Evolutionary conservation across 768 basidiomycete genomes (phyloP).

Genomic region (Udeniomyces megalosporus): DNA sequence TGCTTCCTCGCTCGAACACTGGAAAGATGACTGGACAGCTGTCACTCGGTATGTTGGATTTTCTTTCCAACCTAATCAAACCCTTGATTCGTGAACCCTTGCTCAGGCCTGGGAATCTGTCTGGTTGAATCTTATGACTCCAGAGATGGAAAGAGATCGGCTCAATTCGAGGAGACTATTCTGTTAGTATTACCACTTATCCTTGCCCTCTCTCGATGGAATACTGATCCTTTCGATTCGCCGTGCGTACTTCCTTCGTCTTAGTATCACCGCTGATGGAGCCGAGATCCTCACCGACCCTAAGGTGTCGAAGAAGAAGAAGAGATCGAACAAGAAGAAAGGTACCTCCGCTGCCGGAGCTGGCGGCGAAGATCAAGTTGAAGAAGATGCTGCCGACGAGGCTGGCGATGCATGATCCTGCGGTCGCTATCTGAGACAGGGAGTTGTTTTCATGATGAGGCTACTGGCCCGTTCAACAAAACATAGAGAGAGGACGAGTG

Average conservation of each 20-base stretch:
- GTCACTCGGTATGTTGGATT: constrained; percentile 39
- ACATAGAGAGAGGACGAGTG: no score
- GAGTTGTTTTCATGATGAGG: no score
- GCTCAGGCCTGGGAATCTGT: no score
- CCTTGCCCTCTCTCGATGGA: neutral
- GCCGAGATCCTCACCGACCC: constrained; percentile 61
- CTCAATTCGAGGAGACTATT: constrained; percentile 95
- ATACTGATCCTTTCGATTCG: neutral
- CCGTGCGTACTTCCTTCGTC: neutral
- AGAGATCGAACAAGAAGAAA: neutral
- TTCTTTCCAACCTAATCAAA: no score
- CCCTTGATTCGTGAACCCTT: no score
- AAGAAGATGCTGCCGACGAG: no score
- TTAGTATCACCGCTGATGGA: constrained; percentile 76
- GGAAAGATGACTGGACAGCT: constrained; percentile 95
- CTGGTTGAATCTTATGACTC: no score
- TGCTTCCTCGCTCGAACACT: constrained; percentile 29
- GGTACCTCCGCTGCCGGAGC: no score
- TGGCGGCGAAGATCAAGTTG: no score
- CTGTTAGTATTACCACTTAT: constrained; percentile 37
- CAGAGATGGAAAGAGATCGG: constrained; percentile 70
- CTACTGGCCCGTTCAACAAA: no score
- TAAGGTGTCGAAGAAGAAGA: constrained; percentile 10
- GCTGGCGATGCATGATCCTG: no score
- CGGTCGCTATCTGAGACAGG: no score